Base-by-base conservation (phyloP, 768 basidiomycete species). In the Auriscalpium orientale region DNA sequence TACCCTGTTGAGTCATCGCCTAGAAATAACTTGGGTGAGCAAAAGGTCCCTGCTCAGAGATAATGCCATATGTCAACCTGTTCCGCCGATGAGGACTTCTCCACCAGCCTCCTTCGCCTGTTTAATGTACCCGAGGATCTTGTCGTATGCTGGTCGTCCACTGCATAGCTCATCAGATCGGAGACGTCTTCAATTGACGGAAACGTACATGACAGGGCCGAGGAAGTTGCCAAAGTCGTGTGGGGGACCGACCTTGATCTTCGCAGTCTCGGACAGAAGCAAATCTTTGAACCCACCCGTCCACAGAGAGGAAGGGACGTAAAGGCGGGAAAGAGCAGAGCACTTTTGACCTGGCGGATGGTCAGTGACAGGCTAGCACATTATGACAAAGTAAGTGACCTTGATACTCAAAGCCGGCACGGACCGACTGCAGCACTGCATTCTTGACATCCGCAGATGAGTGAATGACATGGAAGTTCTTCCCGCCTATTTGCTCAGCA, bases 401-500 rank as follows among this genome's bases (percentile, higher is more conserved):
- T 76, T 94, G 92, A 70, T 98, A 99, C 72, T 99, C 97, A 70
- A 95, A 98, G 1, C 87, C 94, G 16, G 79, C 89, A 54, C 97
- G 80, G 58, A 98, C 80, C 51, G 78, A 82, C 74, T 98, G 95
- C 48, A 89, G 62, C 50, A 91, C 97, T n/a, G 95, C 91, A 62
- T 94, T 95, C 68, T 76, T 77, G 53, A 97, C 72, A 64, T 97
- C 90, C 38, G 95, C 95, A 13, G 84, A 86, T 53, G 80, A 76
- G 71, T 98, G 97, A 49, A 98, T 76, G 47, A 99, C 61, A 72
- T 98, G 97, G 79, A 95, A 98, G 78, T 99, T 99, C 80, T 98
- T 99, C 56, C 97, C 95, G 33, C 92, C 76, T 70, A 21, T n/a
- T 4, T 43, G 22, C 44, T 15, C 2, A 40, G 18, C 40, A 37